Evolutionary conservation across 331 rosid genomes (phyloP), one percentile per base, ranked within the genome.

Genomic region (Malus hybrid): DNA sequence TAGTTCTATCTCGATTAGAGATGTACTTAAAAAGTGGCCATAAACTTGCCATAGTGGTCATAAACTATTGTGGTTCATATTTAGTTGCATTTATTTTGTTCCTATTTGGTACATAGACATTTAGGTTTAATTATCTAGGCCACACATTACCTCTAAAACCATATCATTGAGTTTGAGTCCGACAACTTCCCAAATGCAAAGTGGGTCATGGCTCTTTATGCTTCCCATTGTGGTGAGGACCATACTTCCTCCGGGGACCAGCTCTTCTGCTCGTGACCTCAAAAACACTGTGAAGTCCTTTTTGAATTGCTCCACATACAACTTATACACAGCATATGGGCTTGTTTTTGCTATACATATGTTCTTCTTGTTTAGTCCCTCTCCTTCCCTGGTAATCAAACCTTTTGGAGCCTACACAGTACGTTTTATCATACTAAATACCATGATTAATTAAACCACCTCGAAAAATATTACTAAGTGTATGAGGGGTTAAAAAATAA

Each of bases 191-290:
- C 26, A 72, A 57, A 65, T 16, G 53, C 68, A 66, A 8, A 56
- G 60, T 3, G 76, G 82, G 29, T 83, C 78, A 50, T 78, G 30
- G 39, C 81, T 42, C 13, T 82, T 60, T 39, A 69, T 28, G 73
- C 86, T 84, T 7, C 83, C 83, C 12, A 65, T 9, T 26, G 70
- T 18, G 0, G 83, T 78, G 5, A 85, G 79, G 16, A 86, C 84
- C 90, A 86, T 82, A 3, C 76, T 75, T 13, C 96, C 92, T 26
- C 83, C 81, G 1, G 66, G 63, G 55, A 83, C 89, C 1, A 90
- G 30, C 74, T 84, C 90, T 30, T 50, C 65, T 0, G 90, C 67
- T 30, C 86, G 79, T 32, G 53, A 80, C 29, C 53, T 75, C 64
- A 88, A 44, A 33, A 90, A 86, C 6, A 63, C 52, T 4, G 56